Conservation (phyloP, 139 green algal species). For the Microglena sp. region DNA sequence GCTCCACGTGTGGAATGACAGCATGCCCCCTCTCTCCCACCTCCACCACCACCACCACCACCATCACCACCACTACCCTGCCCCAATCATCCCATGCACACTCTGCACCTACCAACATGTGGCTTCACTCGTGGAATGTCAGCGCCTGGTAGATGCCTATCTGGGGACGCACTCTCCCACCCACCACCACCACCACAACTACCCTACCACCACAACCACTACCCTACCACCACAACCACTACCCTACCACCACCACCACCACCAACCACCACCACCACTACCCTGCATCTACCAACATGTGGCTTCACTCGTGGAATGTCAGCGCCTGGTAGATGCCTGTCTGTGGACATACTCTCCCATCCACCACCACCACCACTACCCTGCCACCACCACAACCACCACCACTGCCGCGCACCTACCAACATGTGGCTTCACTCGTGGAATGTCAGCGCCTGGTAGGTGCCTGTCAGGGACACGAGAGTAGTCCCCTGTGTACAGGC, state of each 20-base stretch:
- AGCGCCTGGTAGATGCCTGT: constrained; percentile 79
- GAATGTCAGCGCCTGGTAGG: constrained; percentile 85
- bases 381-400: neutral
- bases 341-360: no score
- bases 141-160: constrained; percentile 79
- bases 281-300: constrained; percentile 62
- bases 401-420: constrained; percentile 27
- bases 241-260: neutral
- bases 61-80: no score
- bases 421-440: constrained; percentile 67
- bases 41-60: no score
- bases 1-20: no score
- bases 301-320: constrained; percentile 74
- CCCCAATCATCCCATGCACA: no score
- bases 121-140: constrained; percentile 74
- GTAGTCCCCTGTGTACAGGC: constrained; percentile 96
- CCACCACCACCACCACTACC: no score
- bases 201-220: no score
- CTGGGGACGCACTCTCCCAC: no score
- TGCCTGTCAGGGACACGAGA: constrained; percentile 73
- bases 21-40: no score
- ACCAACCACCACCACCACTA: neutral
- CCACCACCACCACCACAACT: no score
- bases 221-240: neutral
- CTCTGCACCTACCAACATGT: constrained; percentile 67